phyloP scores from a whole-genome alignment of 768 basidiomycete genomes.

The Lactifluus subvellereus region DNA sequence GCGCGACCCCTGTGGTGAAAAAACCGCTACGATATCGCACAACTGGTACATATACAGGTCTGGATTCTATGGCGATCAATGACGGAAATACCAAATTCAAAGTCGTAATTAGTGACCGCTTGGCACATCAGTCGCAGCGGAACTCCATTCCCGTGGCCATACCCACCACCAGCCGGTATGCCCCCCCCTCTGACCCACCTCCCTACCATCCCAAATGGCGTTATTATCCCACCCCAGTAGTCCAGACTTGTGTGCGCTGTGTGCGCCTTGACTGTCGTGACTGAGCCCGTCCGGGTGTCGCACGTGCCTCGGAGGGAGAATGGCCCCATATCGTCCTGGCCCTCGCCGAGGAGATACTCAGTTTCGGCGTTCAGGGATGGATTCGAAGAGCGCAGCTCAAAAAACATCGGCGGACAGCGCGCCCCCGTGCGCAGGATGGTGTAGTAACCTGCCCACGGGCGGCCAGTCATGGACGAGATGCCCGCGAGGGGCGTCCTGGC shows the following conservation, averaged over 20 bases:
- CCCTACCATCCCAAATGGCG: constrained; percentile 15
- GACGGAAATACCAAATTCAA: no score
- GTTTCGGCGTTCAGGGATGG: neutral
- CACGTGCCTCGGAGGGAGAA: neutral
- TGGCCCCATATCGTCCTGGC: neutral
- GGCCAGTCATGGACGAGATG: neutral
- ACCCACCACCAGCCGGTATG: constrained; percentile 11
- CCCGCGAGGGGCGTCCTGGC: constrained; percentile 5
- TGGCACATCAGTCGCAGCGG: neutral
- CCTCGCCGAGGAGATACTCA: neutral
- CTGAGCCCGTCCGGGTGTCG: neutral
- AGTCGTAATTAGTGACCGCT: neutral
- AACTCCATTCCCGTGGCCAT: constrained; percentile 16
- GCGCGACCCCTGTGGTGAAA: neutral
- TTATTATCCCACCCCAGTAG: neutral
- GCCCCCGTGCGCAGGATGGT: neutral
- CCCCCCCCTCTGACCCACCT: neutral
- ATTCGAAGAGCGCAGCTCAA: neutral
- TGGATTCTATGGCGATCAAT: no score
- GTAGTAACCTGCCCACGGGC: constrained; percentile 4
- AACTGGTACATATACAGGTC: no score
- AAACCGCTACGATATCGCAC: no score
- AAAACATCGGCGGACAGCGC: neutral
- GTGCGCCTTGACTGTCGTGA: neutral
- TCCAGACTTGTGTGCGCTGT: neutral